A percentile compares a stretch with the other conserved stretches of the same genome.
These are phyloP conservation scores for Forsythia viridissima DNA, from an alignment of 257 asterid species.

Conservation along the genomic window DNA sequence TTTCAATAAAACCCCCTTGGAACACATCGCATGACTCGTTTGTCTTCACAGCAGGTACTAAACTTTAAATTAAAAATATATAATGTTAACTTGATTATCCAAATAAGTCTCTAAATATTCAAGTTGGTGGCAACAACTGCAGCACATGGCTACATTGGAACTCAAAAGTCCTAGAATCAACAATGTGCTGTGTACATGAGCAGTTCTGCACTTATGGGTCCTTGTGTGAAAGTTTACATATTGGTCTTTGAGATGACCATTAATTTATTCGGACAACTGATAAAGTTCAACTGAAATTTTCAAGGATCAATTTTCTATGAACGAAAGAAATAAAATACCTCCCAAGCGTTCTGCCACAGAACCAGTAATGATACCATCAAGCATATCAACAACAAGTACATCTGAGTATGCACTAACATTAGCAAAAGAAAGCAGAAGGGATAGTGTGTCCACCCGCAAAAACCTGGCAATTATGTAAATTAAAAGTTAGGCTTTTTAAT, in stretches of 20 bases:
- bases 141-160: neutral
- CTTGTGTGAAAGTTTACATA: neutral
- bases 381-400: constrained; percentile 87
- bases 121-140: neutral
- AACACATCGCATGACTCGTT: neutral
- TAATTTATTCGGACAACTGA: neutral
- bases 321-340: constrained; percentile 51
- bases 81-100: constrained; percentile 5
- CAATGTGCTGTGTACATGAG: neutral
- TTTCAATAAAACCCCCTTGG: neutral
- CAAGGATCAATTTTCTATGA: constrained; percentile 17
- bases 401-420: constrained; percentile 76
- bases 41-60: neutral
- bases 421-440: constrained; percentile 84
- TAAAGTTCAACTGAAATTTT: neutral
- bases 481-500: constrained; percentile 1
- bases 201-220: neutral
- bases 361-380: constrained; percentile 81
- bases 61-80: neutral
- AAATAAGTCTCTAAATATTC: neutral
- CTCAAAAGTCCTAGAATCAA: neutral
- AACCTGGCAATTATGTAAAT: constrained; percentile 49
- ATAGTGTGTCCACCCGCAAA: constrained; percentile 84
- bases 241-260: neutral
- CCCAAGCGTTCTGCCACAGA: constrained; percentile 95